These are phyloP conservation scores for Yamadazyma mexicana DNA, from an alignment of 1,139 yeast genomes.

Conservation along the genomic window DNA sequence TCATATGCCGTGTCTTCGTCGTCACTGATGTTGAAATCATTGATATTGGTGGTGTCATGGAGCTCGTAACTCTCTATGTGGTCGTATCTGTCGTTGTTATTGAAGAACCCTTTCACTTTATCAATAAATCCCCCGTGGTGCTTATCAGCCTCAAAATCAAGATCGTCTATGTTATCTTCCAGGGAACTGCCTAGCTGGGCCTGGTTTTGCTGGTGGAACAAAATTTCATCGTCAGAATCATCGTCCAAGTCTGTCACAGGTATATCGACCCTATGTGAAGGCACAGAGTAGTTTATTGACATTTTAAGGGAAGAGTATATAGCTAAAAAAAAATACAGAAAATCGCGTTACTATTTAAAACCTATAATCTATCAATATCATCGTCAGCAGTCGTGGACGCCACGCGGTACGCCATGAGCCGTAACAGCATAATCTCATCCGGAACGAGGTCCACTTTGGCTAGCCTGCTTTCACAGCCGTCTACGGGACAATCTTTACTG, in stretches of 20 bases:
- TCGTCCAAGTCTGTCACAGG: constrained; percentile 63
- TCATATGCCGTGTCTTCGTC: constrained; percentile 3
- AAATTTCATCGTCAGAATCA: constrained; percentile 43
- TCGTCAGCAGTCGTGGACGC: constrained; percentile 1
- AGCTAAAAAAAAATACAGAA: background rate
- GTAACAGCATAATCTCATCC: constrained; percentile 50
- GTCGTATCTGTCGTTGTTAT: constrained; percentile 3
- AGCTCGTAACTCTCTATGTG: constrained; percentile 15
- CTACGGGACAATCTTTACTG: constrained; percentile 42
- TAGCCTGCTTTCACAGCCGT: constrained; percentile 43
- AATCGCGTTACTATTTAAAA: background rate
- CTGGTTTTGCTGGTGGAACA: constrained; percentile 22
- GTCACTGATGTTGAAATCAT: constrained; percentile 8
- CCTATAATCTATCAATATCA: constrained; percentile 8
- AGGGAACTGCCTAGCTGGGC: constrained; percentile 2
- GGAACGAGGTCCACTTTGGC: constrained; percentile 29
- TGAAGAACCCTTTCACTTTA: constrained; percentile 5
- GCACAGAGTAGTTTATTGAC: constrained; percentile 15
- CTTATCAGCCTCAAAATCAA: constrained; percentile 8
- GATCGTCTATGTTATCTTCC: constrained; percentile 14
- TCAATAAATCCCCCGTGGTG: constrained; percentile 2
- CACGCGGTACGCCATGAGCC: constrained; percentile 35
- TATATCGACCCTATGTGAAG: constrained; percentile 47
- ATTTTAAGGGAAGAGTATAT: too few species aligned
- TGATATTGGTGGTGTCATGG: constrained; percentile 7